A percentile compares a stretch with the other conserved stretches of the same genome.
These are phyloP conservation scores for Licmophora abbreviata DNA, from an alignment of 108 stramenopile genomes.

Conservation along the genomic window DNA sequence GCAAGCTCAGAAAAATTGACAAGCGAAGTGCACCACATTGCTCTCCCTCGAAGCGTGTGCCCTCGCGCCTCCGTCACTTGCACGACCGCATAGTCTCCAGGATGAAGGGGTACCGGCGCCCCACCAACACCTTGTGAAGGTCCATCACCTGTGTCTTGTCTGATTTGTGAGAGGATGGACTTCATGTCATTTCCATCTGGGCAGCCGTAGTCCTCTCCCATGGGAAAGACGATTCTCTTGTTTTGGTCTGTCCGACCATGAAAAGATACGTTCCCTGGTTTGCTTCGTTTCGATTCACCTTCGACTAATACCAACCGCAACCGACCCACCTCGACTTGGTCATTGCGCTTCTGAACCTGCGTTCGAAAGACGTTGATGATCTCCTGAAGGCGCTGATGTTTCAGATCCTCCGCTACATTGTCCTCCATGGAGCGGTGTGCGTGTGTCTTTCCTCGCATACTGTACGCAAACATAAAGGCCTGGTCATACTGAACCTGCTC, in stretches of 20 bases:
- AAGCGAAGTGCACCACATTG: slow-evolving; percentile 53
- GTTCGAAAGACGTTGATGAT: slow-evolving; percentile 62
- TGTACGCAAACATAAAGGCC: slow-evolving; percentile 98
- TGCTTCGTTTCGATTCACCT: slow-evolving; percentile 65
- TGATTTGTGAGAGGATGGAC: slow-evolving; percentile 1
- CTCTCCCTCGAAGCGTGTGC: slow-evolving; percentile 63
- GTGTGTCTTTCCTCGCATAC: slow-evolving; percentile 90
- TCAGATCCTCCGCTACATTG: slow-evolving; percentile 89
- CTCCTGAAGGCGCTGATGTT: slow-evolving; percentile 82
- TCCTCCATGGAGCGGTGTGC: slow-evolving; percentile 89
- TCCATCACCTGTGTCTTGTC: neutral
- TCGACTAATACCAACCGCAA: slow-evolving; percentile 76
- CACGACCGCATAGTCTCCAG: slow-evolving; percentile 77
- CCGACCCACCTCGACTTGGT: slow-evolving; percentile 56
- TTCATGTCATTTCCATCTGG: neutral
- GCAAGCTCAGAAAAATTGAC: slow-evolving; percentile 11
- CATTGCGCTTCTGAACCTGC: slow-evolving; percentile 64
- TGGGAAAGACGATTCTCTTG: slow-evolving; percentile 58
- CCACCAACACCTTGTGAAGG: too few relatives aligned
- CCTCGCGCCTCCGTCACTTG: slow-evolving; percentile 70
- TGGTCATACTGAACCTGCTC: slow-evolving; percentile 85
- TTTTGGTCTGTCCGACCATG: slow-evolving; percentile 82
- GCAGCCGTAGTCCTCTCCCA: slow-evolving; percentile 6
- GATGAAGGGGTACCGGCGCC: too few relatives aligned
- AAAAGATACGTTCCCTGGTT: slow-evolving; percentile 20